Conservation (phyloP, 192 early-diverging fungal species). For the Mortierella alpina region DNA sequence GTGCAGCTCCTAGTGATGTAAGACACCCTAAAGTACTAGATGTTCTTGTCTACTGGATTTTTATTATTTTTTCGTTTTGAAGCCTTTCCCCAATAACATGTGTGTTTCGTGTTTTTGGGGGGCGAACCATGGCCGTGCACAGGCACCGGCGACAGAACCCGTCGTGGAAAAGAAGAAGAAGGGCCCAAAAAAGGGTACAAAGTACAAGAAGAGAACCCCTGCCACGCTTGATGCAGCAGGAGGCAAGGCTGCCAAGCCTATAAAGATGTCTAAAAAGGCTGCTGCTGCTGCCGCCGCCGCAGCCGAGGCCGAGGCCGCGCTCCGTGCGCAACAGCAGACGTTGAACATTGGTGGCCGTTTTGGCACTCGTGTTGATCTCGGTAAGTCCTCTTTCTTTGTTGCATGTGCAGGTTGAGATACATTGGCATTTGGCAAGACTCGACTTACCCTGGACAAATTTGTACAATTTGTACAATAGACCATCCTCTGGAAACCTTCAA, state of each 20-base stretch:
- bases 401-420: not conserved
- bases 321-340: not conserved
- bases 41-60: no score
- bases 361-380: conserved; percentile 23
- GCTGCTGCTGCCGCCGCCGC: conserved; percentile 7
- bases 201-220: conserved; percentile 25
- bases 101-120: no score
- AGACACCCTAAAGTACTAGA: no score
- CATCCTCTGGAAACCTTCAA: conserved; percentile 42
- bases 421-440: not conserved
- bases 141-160: conserved; percentile 4
- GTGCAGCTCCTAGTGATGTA: no score
- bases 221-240: conserved; percentile 4
- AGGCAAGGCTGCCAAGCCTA: conserved; percentile 12
- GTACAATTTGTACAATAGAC: conserved; percentile 9
- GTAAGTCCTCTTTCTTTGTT: conserved; percentile 9
- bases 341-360: not conserved
- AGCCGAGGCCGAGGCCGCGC: conserved; percentile 1
- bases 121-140: not conserved
- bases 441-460: not conserved
- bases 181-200: conserved; percentile 37
- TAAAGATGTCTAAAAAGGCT: conserved; percentile 30
- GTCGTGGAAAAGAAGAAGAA: conserved; percentile 36
- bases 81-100: no score
- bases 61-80: no score